These are phyloP conservation scores for Zanthoxylum bungeanum DNA, from an alignment of 345 rosid species.

Conservation along the genomic window DNA sequence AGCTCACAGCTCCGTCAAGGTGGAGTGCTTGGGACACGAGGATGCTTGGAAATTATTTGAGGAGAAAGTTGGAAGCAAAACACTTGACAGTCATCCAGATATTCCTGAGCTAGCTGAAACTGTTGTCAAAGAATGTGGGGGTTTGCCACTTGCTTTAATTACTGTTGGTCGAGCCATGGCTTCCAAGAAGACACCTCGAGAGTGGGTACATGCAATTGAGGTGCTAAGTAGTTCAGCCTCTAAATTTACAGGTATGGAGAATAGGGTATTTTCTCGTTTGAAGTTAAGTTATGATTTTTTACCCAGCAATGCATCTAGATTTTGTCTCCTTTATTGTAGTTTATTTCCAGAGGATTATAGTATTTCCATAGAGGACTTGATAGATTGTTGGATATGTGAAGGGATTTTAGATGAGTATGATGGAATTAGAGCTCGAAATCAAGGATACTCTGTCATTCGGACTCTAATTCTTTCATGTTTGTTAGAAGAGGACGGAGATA, in stretches of 20 bases:
- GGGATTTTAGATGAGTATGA: constrained; percentile 21
- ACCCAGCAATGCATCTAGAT: neutral
- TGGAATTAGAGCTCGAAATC: neutral
- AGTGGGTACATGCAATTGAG: neutral
- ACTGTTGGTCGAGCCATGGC: constrained; percentile 1
- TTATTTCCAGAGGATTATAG: constrained; percentile 23
- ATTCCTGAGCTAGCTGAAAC: neutral
- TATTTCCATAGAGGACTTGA: neutral
- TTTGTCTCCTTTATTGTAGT: neutral
- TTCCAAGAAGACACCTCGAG: neutral
- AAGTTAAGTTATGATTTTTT: neutral
- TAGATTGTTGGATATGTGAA: constrained; percentile 26
- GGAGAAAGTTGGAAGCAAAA: neutral
- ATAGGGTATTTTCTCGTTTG: neutral
- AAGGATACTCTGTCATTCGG: constrained; percentile 28
- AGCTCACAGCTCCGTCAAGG: neutral
- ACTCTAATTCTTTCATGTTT: constrained; percentile 22
- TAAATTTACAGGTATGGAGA: neutral
- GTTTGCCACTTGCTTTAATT: constrained; percentile 6
- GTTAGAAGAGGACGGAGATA: constrained; percentile 14
- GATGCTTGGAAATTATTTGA: constrained; percentile 13
- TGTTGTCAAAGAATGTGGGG: constrained; percentile 8
- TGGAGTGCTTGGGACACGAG: neutral
- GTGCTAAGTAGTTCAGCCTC: neutral
- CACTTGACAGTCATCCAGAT: neutral